A percentile compares a stretch with the other conserved stretches of the same genome.
Conservation (phyloP, 2,329 filamentous ascomycete genomes). For the Apiospora marii region DNA sequence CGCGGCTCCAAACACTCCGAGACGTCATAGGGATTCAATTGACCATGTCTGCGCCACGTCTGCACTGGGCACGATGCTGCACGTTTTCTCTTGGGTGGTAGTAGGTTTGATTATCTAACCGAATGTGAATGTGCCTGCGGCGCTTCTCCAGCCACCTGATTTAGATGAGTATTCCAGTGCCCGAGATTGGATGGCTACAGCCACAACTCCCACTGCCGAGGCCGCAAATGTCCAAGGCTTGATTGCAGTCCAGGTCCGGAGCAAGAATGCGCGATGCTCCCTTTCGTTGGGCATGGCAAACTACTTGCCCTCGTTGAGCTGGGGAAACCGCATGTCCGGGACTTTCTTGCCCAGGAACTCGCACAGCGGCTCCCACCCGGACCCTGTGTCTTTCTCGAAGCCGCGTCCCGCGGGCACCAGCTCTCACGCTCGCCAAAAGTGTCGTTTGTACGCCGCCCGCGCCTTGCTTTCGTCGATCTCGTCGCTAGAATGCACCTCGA, state of each 20-base stretch:
- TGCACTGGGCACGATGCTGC: neutral
- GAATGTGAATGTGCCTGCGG: neutral
- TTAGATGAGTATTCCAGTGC: neutral
- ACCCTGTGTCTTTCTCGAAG: conserved; percentile 35
- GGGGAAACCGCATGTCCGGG: conserved; percentile 30
- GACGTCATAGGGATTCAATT: neutral
- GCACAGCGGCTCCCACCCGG: conserved; percentile 38
- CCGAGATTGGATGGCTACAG: neutral
- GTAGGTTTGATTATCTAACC: neutral
- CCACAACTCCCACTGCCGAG: neutral
- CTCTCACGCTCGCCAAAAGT: conserved; percentile 31
- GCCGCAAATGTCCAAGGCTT: neutral
- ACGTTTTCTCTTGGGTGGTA: neutral
- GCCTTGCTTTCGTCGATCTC: conserved; percentile 70
- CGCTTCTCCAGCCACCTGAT: neutral
- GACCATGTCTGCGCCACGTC: neutral
- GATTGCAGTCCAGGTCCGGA: neutral
- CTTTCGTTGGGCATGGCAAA: neutral
- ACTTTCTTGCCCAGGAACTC: conserved; percentile 33
- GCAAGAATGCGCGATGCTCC: neutral
- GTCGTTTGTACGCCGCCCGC: conserved; percentile 29
- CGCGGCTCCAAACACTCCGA: neutral
- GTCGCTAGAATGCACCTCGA: conserved; percentile 50
- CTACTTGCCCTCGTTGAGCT: conserved; percentile 28
- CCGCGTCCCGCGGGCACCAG: conserved; percentile 28